Conservation (phyloP, 495 filamentous ascomycete genomes). For the Hypoxylon fuscum region DNA sequence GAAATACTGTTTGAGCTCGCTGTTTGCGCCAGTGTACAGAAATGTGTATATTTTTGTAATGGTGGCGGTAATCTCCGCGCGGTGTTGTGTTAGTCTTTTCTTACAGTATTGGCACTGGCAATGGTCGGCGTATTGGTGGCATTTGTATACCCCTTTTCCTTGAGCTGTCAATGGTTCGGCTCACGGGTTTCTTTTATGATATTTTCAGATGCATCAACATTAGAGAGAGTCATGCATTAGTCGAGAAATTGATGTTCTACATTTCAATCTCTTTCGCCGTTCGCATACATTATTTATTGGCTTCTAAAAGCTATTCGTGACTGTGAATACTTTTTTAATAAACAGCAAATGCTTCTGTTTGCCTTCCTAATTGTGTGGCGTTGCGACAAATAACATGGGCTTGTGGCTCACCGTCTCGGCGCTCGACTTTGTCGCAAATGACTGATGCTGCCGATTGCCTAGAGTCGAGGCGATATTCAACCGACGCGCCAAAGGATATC, state of each 20-base stretch:
- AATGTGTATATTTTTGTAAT: constrained; percentile 23
- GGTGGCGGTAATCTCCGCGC: neutral
- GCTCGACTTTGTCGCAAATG: neutral
- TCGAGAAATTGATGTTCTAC: neutral
- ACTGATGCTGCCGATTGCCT: neutral
- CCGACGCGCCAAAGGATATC: neutral
- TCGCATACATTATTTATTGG: no score
- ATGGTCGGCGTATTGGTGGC: constrained; percentile 32
- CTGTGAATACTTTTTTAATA: no score
- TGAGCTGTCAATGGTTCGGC: neutral
- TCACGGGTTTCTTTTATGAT: constrained; percentile 8
- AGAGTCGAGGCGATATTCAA: neutral
- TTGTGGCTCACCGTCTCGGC: neutral
- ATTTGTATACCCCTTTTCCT: constrained; percentile 14
- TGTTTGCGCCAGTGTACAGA: constrained; percentile 20
- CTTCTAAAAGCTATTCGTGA: no score
- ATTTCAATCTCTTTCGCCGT: no score
- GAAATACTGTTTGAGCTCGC: constrained; percentile 33
- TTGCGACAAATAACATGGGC: no score
- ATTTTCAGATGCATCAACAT: neutral
- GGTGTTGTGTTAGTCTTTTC: constrained; percentile 18
- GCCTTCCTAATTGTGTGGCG: no score
- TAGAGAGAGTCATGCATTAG: neutral
- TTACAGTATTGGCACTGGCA: constrained; percentile 11
- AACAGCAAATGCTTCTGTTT: no score